Base-by-base conservation (phyloP, 164 flowering plant species). In the Chimonanthus salicifolius region DNA sequence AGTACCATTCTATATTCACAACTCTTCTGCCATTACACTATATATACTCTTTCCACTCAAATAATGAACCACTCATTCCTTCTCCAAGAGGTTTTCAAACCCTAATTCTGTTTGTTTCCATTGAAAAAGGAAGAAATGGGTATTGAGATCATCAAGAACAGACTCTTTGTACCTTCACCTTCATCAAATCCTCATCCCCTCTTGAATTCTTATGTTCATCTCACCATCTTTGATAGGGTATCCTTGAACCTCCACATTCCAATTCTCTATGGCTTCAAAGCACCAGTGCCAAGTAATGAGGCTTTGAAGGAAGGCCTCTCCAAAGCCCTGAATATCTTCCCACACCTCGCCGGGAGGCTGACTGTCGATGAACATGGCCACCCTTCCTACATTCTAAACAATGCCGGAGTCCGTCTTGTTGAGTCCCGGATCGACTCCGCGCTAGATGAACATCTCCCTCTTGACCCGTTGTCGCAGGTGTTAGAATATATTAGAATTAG, bases 201-300 rank as follows among this genome's bases (percentile, higher is more conserved):
- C 9, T 16, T 1, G 5, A 65, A 66, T 43, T 5, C 33, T 16
- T 21, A 47, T 4, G 45, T 72, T 13, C 75, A 72, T 45, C 79
- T 77, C 63, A 77, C 72, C 47, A 51, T 72, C 69, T 77, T 77
- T 63, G 79, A 77, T 67, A 72, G 49, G 11, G 69, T 49, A 8
- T 64, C 71, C 8, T 18, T 48, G 10, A 48, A 77, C 49, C 47
- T 60, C 13, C 75, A 72, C 62, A 48, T 72, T 6, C 69, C 72
- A 6, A 43, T 63, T 9, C 6, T 72, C n/a, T 77, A 67, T 5
- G 75, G 75, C 69, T 72, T 72, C 64, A 18, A n/a, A 15, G 64
- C 75, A 43, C 72, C 75, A 8, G 47, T 47, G 47, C 50, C 79
- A 21, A 2, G 72, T 21, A 77, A 77, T 47, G 44, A 49, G 4